Percentiles rank a stretch among this genome's conserved stretches.
Conservation (phyloP, 2,329 filamentous ascomycete genomes). For the Huntiella savannae region DNA sequence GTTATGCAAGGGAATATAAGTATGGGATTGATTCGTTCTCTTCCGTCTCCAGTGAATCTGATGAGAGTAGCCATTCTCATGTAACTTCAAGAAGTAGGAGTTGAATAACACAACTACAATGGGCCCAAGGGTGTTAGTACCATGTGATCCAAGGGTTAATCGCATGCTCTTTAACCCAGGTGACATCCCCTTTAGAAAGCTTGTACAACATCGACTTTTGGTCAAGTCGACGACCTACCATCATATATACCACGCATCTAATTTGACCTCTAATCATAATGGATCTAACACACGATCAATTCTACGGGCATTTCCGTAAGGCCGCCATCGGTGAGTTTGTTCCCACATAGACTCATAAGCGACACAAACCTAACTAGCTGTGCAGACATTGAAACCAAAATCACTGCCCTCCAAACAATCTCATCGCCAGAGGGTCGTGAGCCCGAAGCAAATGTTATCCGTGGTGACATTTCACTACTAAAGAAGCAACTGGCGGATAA, state of each 20-base stretch:
- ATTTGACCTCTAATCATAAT: slow-evolving; percentile 13
- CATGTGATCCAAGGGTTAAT: no score
- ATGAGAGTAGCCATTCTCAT: no score
- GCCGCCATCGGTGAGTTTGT: slow-evolving; percentile 45
- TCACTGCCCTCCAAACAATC: background rate
- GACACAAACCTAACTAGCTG: background rate
- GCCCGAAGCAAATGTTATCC: slow-evolving; percentile 62
- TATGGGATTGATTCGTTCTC: no score
- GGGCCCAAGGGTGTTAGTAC: no score
- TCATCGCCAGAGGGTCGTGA: slow-evolving; percentile 40
- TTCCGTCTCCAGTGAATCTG: no score
- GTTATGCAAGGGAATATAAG: no score
- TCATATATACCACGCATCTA: background rate
- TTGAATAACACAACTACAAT: no score
- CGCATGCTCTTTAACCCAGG: no score
- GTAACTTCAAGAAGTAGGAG: no score
- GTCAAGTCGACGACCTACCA: no score
- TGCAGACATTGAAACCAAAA: slow-evolving; percentile 52
- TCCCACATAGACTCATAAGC: background rate
- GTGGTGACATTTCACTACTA: slow-evolving; percentile 60
- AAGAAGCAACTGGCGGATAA: slow-evolving; percentile 75
- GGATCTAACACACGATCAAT: slow-evolving; percentile 49
- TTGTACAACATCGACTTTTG: no score
- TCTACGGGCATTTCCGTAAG: slow-evolving; percentile 68
- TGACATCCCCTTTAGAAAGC: no score